Evolutionary conservation across 768 basidiomycete species (phyloP).

Genomic region (Boletus rubropictus): DNA sequence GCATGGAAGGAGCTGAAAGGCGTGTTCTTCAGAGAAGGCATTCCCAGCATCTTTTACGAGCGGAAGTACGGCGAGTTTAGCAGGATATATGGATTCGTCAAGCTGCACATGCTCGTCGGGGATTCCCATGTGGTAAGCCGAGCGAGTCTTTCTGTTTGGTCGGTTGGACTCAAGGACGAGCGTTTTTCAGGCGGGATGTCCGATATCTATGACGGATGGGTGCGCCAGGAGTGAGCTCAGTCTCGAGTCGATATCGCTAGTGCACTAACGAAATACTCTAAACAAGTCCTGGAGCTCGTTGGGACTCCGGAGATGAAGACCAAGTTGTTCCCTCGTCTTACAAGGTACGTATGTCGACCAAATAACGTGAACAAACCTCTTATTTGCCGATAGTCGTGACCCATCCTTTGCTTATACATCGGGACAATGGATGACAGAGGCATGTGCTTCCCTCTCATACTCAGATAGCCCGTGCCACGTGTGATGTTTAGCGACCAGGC

Average conservation of each 20-base stretch:
- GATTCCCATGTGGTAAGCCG: slow-evolving; percentile 55
- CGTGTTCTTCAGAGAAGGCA: slow-evolving; percentile 57
- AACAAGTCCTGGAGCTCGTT: slow-evolving; percentile 54
- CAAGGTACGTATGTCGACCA: slow-evolving; percentile 39
- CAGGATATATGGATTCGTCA: slow-evolving; percentile 60
- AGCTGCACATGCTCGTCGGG: slow-evolving; percentile 54
- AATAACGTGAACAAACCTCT: neutral
- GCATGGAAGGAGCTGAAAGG: slow-evolving; percentile 68
- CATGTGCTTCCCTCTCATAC: slow-evolving; percentile 12
- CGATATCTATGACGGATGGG: slow-evolving; percentile 77
- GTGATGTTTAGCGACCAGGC: slow-evolving; percentile 48
- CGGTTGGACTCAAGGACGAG: neutral
- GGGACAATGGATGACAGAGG: slow-evolving; percentile 86
- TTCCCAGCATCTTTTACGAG: slow-evolving; percentile 64
- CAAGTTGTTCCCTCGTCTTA: slow-evolving; percentile 53
- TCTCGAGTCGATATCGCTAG: neutral
- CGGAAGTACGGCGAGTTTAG: slow-evolving; percentile 56
- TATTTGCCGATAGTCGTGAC: slow-evolving; percentile 44
- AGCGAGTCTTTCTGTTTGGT: neutral
- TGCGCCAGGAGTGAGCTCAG: slow-evolving; percentile 47
- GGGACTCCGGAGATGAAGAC: slow-evolving; percentile 57
- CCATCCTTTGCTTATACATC: slow-evolving; percentile 58
- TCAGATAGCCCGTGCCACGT: neutral
- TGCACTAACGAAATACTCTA: neutral
- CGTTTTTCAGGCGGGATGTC: slow-evolving; percentile 54